A percentile compares a stretch with the other conserved stretches of the same genome.
phyloP scores from a whole-genome alignment of 352 stramenopile genomes.

The Globisporangium lucens region DNA sequence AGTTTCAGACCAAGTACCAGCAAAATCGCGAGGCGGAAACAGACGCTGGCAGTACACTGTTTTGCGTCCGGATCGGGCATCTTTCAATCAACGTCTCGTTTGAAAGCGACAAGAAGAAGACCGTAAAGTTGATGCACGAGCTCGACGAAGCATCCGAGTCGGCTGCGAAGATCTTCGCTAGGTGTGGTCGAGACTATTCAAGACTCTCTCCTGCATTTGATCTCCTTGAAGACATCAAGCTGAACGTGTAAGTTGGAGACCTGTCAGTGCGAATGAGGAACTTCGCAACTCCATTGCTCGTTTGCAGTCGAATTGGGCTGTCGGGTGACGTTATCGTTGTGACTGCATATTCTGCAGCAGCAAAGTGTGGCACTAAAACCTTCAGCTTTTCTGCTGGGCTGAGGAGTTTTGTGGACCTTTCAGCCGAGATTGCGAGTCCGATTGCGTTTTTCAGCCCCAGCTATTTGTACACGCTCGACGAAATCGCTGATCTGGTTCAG shows the following conservation, averaged over 20 bases:
- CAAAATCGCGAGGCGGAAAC: slow-evolving; percentile 11
- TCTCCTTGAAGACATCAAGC: slow-evolving; percentile 27
- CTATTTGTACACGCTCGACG: slow-evolving; percentile 52
- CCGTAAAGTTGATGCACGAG: slow-evolving; percentile 27
- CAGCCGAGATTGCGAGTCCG: slow-evolving; percentile 28
- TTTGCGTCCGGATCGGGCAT: slow-evolving; percentile 30
- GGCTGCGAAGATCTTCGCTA: slow-evolving; percentile 27
- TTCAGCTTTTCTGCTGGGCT: slow-evolving; percentile 30
- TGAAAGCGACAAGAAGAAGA: slow-evolving; percentile 27
- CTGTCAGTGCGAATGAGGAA: slow-evolving; percentile 39
- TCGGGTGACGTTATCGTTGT: slow-evolving; percentile 35
- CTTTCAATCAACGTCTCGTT: slow-evolving; percentile 38
- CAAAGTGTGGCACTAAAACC: not conserved
- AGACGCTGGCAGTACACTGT: slow-evolving; percentile 20
- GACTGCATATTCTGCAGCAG: slow-evolving; percentile 18
- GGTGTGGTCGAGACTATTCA: slow-evolving; percentile 15
- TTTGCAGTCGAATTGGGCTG: slow-evolving; percentile 31
- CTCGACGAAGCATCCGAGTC: slow-evolving; percentile 47
- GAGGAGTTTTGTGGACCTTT: slow-evolving; percentile 44
- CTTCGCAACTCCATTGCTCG: slow-evolving; percentile 47
- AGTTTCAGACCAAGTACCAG: slow-evolving; percentile 19
- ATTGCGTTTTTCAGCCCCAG: slow-evolving; percentile 51
- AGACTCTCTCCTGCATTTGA: slow-evolving; percentile 28
- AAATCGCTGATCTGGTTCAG: slow-evolving; percentile 34
- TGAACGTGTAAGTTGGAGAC: slow-evolving; percentile 31